These are phyloP conservation scores for Ustilago trichophora DNA, from an alignment of 1,284 basidiomycete genomes.

Conservation along the genomic window DNA sequence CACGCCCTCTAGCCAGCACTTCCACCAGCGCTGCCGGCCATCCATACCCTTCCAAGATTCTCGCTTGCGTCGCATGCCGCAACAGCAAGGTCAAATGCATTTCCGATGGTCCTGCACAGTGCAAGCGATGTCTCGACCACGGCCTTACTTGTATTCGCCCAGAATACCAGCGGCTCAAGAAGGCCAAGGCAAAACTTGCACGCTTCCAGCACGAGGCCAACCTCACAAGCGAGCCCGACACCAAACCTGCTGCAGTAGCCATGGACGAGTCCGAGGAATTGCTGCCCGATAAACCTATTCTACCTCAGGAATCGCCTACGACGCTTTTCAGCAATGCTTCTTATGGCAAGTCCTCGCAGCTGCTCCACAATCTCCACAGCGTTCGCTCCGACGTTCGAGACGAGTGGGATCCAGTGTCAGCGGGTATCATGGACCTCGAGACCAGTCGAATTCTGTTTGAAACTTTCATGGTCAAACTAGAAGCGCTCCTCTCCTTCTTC, in stretches of 20 bases:
- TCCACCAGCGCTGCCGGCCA: slow-evolving; percentile 1
- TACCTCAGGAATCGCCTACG: slow-evolving; percentile 26
- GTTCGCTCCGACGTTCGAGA: slow-evolving; percentile 24
- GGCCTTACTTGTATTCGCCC: slow-evolving; percentile 37
- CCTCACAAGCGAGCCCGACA: slow-evolving; percentile 3
- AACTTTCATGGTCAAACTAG: slow-evolving; percentile 37
- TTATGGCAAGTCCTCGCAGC: slow-evolving; percentile 34
- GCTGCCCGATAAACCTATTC: neutral
- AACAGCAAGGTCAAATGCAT: slow-evolving; percentile 46
- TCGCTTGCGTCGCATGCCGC: slow-evolving; percentile 42
- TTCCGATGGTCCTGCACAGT: slow-evolving; percentile 29
- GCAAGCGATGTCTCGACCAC: slow-evolving; percentile 39
- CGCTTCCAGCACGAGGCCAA: slow-evolving; percentile 22
- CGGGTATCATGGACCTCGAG: slow-evolving; percentile 26
- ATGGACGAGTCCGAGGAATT: slow-evolving; percentile 2
- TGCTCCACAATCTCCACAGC: slow-evolving; percentile 25
- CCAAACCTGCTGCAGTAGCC: neutral
- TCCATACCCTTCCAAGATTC: slow-evolving; percentile 32
- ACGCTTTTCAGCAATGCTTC: slow-evolving; percentile 31
- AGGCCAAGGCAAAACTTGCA: slow-evolving; percentile 33
- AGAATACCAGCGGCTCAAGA: slow-evolving; percentile 41
- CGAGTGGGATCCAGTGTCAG: slow-evolving; percentile 34
- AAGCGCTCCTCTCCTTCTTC: slow-evolving; percentile 37
- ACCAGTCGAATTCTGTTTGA: slow-evolving; percentile 29
- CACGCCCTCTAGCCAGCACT: neutral